Percentiles rank a stretch among this genome's conserved stretches.
Conservation (phyloP, 192 early-diverging fungal genomes). For the Chytriomyces sp. region DNA sequence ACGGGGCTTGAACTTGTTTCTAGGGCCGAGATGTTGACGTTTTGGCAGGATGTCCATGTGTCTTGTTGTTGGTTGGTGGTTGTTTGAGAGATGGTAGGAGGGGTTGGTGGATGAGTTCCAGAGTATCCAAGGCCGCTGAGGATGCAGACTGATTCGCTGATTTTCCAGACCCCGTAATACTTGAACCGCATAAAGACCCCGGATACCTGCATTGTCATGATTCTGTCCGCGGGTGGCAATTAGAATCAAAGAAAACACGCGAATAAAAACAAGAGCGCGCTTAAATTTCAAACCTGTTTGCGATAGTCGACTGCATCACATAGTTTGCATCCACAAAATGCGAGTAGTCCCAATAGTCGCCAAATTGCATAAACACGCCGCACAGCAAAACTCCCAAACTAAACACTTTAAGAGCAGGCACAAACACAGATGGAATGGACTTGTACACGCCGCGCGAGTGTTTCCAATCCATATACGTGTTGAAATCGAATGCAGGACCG, state of each 20-base stretch:
- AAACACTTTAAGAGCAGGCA: slow-evolving; percentile 33
- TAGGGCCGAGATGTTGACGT: slow-evolving; percentile 65
- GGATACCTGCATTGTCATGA: slow-evolving; percentile 38
- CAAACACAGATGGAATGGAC: slow-evolving; percentile 20
- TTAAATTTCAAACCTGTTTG: too few species aligned
- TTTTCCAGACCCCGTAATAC: slow-evolving; percentile 73
- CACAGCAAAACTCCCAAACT: slow-evolving; percentile 29
- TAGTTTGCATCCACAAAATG: not conserved
- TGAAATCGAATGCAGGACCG: slow-evolving; percentile 82
- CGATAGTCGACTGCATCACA: slow-evolving; percentile 4
- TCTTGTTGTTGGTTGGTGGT: not conserved
- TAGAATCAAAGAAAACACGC: too few species aligned
- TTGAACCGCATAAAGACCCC: slow-evolving; percentile 42
- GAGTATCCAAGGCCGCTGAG: slow-evolving; percentile 82
- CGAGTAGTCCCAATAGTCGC: slow-evolving; percentile 26
- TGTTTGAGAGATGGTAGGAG: not conserved
- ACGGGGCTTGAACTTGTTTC: slow-evolving; percentile 69
- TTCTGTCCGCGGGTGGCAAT: not conserved
- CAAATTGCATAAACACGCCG: slow-evolving; percentile 28
- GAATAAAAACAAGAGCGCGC: too few species aligned
- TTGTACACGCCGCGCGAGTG: slow-evolving; percentile 34
- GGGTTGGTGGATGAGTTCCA: slow-evolving; percentile 57
- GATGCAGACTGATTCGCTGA: slow-evolving; percentile 86
- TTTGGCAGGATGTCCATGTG: slow-evolving; percentile 56
- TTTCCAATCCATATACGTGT: slow-evolving; percentile 57